Evolutionary conservation across 2,329 filamentous ascomycete genomes (phyloP).

Genomic region (Xylariaceae sp.): DNA sequence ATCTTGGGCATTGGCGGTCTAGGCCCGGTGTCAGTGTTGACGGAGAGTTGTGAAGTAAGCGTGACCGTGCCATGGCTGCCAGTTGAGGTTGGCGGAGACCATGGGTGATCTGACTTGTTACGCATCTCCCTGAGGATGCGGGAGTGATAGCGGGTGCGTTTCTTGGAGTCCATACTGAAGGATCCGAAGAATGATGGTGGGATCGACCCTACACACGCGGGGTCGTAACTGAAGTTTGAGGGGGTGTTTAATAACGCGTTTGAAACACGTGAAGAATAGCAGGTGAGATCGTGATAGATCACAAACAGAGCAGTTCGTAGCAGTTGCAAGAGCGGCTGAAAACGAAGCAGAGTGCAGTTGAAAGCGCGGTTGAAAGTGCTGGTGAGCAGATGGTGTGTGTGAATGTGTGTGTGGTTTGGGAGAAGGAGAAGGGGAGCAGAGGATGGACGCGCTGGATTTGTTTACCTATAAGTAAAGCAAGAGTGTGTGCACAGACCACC

Average conservation of each 20-base stretch:
- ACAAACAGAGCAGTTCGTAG: slow-evolving; percentile 3
- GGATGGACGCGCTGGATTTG: slow-evolving; percentile 13
- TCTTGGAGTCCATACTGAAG: slow-evolving; percentile 26
- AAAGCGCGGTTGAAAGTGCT: not conserved
- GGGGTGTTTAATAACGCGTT: not conserved
- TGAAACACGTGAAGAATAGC: not conserved
- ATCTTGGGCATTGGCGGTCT: slow-evolving; percentile 31
- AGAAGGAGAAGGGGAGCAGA: slow-evolving; percentile 4
- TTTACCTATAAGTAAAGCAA: slow-evolving; percentile 2
- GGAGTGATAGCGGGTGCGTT: slow-evolving; percentile 27
- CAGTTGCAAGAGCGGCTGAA: slow-evolving; percentile 13
- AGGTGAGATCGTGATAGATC: slow-evolving; percentile 1
- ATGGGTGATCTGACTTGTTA: slow-evolving; percentile 44
- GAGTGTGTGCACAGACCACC: not conserved
- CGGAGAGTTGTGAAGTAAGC: slow-evolving; percentile 49
- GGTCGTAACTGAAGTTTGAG: slow-evolving; percentile 3
- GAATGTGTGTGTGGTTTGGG: slow-evolving; percentile 5
- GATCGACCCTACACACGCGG: slow-evolving; percentile 12
- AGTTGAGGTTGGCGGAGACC: slow-evolving; percentile 53
- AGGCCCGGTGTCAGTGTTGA: slow-evolving; percentile 49
- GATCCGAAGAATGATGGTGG: slow-evolving; percentile 8
- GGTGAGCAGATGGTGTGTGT: slow-evolving; percentile 1
- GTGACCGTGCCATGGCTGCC: slow-evolving; percentile 53
- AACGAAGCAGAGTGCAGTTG: slow-evolving; percentile 9
- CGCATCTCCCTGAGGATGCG: slow-evolving; percentile 35